Base-by-base conservation (phyloP, 1,284 basidiomycete species). In the Quambalaria eucalypti region DNA sequence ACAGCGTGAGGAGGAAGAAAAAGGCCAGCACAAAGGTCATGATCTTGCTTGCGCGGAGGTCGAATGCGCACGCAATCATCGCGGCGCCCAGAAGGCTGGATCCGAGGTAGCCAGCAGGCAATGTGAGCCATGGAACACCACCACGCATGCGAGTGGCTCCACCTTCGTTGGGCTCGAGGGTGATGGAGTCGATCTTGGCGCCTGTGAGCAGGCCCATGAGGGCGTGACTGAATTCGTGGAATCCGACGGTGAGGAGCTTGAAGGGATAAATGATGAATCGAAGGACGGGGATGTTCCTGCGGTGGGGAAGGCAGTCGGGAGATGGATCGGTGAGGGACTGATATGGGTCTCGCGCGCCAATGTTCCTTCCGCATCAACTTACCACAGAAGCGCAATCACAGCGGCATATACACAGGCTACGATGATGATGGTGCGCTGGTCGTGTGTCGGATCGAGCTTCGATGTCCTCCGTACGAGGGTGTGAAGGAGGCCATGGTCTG, bases 131-230 rank as follows among this genome's bases (percentile, higher is more conserved):
- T 9, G 84, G 80, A 40, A 95, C 85, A 0, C 92, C 93, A 26
- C 92, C 92, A 33, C 88, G 84, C 91, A 97, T 96, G 28, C 83
- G 80, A 0, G 93, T 97, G 10, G 86, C 84, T 1, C 93, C 93
- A 16, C 91, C 92, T 78, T 95, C 91, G 69, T 95, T 86, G 28
- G 76, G 74, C 57, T 74, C 62, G 40, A 60, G 52, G 31, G 64
- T 54, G 64, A 64, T 57, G 28, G 55, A 87, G 74, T 95, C 87
- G 54, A 98, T 90, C 36, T 79, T 83, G 6, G 90, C 93, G 64
- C 93, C 92, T 2, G 93, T 98, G 26, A 95, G 80, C 16, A 95
- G 64, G 9, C 77, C 77, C 5, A 71, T 65, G 6, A 67, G 58
- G 5, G 74, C 71, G 54, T 78, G 77, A 0, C 66, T 69, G 60